Conservation (phyloP, 495 filamentous ascomycete genomes). For the Elasticomyces elasticus region DNA sequence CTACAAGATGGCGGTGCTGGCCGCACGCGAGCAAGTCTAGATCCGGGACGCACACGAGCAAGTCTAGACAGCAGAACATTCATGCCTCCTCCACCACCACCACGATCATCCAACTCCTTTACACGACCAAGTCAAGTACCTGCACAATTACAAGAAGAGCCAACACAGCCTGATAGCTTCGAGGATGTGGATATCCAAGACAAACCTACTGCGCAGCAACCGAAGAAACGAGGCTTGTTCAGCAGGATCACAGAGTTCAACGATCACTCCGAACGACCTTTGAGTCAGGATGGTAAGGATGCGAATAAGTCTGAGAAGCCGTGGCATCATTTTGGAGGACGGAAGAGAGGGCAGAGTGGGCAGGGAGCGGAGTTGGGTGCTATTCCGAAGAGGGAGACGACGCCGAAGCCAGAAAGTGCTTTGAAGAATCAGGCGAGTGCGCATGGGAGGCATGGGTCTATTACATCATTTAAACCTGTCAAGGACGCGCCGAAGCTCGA, state of each 20-base stretch:
- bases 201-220: conserved; percentile 44
- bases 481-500: background rate
- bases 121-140: conserved; percentile 11
- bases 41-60: conserved; percentile 37
- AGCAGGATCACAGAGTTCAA: conserved; percentile 59
- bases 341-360: conserved; percentile 27
- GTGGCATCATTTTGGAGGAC: conserved; percentile 22
- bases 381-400: conserved; percentile 19
- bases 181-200: conserved; percentile 87
- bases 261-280: conserved; percentile 18
- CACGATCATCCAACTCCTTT: conserved; percentile 46
- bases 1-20: conserved; percentile 42
- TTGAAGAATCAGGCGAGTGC: background rate
- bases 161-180: conserved; percentile 43
- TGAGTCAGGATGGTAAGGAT: background rate
- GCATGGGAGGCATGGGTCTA: background rate
- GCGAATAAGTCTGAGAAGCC: background rate
- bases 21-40: conserved; percentile 70
- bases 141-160: conserved; percentile 8
- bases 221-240: conserved; percentile 76
- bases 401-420: conserved; percentile 13
- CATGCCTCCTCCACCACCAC: conserved; percentile 45
- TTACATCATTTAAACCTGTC: background rate
- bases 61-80: conserved; percentile 19
- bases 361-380: conserved; percentile 27